Evolutionary conservation across 2,329 filamentous ascomycete species (phyloP), one percentile per base, ranked within the genome.

Genomic region (Nemania sp.): DNA sequence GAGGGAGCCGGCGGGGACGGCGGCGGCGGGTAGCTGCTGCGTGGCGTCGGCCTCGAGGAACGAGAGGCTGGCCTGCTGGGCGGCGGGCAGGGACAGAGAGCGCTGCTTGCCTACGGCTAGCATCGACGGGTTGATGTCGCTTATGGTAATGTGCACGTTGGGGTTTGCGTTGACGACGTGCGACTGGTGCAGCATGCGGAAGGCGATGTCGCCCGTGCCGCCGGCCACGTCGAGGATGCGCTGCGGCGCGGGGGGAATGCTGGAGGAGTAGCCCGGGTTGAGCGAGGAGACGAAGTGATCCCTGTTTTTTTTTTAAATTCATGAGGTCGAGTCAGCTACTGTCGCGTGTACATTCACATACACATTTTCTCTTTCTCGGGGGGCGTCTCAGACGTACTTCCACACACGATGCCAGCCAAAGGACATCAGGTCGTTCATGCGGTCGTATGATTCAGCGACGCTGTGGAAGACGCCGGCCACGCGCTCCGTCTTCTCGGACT

Each of bases 401-500:
- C 95, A 99, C 39, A 99, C 81, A 45, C 95, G 90, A 77, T 99
- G 95, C 78, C 97, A 93, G 57, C 95, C 95, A 49, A 99, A 86
- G 7, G 95, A 98, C 95, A 99, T 99, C 68, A 98, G 84, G 76
- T 99, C 95, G 79, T 99, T 99, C 95, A 99, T 99, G 64, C 89
- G 90, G 77, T 99, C 95, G 79, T 99, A 99, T 17, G 90, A 92
- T 65, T 91, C 88, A 68, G 95, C 95, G 42, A 99, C 95, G 67
- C 90, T 97, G 76, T 91, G 94, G 80, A 99, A 99, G 60, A 99
- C 95, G 43, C 86, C 87, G 62, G 90, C 90, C 42, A 97, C 93
- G 82, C 79, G 76, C 67, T 81, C 71, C 46, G 78, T 80, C 78
- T 97, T 97, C 75, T 95, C 82, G 10, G 86, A 81, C 74, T 96